phyloP scores from a whole-genome alignment of 2,329 filamentous ascomycete genomes.

The Pezicula carpinea region DNA sequence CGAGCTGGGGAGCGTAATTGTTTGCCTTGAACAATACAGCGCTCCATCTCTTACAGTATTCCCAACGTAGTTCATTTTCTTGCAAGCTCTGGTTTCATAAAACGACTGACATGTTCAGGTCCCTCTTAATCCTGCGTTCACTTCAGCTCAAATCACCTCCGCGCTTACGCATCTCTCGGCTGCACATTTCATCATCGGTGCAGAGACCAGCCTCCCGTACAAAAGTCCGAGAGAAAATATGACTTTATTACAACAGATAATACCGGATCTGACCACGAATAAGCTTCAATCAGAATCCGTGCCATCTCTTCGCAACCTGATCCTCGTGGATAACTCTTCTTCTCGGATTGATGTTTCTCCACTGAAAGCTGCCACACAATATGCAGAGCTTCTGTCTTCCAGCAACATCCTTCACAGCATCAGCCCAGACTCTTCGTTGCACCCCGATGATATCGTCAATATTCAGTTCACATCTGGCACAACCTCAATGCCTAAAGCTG shows the following conservation, averaged over 20 bases:
- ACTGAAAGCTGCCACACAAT: conserved; percentile 33
- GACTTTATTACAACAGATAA: conserved; percentile 48
- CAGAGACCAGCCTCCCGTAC: conserved; percentile 79
- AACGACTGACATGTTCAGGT: conserved; percentile 41
- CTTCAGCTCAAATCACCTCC: conserved; percentile 68
- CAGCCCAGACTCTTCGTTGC: conserved; percentile 41
- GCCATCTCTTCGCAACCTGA: conserved; percentile 64
- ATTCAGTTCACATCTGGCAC: conserved; percentile 98
- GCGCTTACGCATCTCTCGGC: conserved; percentile 73
- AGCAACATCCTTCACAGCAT: conserved; percentile 38
- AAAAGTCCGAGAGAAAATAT: conserved; percentile 58
- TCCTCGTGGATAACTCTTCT: conserved; percentile 74
- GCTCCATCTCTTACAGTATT: no score
- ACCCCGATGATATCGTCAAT: conserved; percentile 72
- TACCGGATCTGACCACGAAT: conserved; percentile 35
- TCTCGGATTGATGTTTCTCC: conserved; percentile 35
- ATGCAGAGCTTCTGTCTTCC: conserved; percentile 23
- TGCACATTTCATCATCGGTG: conserved; percentile 74
- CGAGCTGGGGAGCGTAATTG: no score
- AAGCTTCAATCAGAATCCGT: conserved; percentile 45
- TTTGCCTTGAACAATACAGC: no score
- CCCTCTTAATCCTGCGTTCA: conserved; percentile 91
- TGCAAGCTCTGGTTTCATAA: neutral
- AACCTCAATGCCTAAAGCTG: conserved; percentile 84
- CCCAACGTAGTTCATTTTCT: neutral